These are phyloP conservation scores for Coccomyxa sp. DNA, from an alignment of 139 green algal genomes.

Conservation along the genomic window DNA sequence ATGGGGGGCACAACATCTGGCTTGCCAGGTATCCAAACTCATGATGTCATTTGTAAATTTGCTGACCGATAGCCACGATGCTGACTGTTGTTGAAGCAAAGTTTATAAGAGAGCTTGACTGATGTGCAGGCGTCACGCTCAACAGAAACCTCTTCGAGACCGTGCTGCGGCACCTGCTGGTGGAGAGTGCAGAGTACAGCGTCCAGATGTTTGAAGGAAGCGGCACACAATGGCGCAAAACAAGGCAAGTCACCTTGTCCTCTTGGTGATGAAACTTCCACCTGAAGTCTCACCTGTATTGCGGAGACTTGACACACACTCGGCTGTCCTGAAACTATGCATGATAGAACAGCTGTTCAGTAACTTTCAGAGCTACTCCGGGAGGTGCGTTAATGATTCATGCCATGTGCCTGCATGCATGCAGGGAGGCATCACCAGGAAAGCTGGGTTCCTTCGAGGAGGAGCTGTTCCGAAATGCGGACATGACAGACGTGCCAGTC, in stretches of 20 bases:
- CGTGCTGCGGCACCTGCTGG: slow-evolving; percentile 73
- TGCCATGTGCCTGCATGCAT: not conserved
- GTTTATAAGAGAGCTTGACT: slow-evolving; percentile 17
- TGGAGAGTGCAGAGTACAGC: slow-evolving; percentile 58
- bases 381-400: too few relatives aligned
- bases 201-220: slow-evolving; percentile 85
- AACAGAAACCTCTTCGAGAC: slow-evolving; percentile 69
- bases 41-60: not conserved
- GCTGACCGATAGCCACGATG: not conserved
- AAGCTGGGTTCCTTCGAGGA: slow-evolving; percentile 81
- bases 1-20: slow-evolving; percentile 23
- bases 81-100: not conserved
- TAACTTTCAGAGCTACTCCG: too few relatives aligned
- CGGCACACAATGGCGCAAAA: slow-evolving; percentile 38
- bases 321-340: too few relatives aligned
- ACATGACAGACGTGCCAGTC: slow-evolving; percentile 63
- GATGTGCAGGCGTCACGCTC: slow-evolving; percentile 57
- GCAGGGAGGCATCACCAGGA: slow-evolving; percentile 66
- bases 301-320: too few relatives aligned
- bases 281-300: too few relatives aligned
- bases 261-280: too few relatives aligned
- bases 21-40: slow-evolving; percentile 6
- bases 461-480: slow-evolving; percentile 66
- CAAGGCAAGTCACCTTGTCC: slow-evolving; percentile 6
- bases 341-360: too few relatives aligned